Base-by-base conservation (phyloP, 495 filamentous ascomycete species). In the Xylaria curta region DNA sequence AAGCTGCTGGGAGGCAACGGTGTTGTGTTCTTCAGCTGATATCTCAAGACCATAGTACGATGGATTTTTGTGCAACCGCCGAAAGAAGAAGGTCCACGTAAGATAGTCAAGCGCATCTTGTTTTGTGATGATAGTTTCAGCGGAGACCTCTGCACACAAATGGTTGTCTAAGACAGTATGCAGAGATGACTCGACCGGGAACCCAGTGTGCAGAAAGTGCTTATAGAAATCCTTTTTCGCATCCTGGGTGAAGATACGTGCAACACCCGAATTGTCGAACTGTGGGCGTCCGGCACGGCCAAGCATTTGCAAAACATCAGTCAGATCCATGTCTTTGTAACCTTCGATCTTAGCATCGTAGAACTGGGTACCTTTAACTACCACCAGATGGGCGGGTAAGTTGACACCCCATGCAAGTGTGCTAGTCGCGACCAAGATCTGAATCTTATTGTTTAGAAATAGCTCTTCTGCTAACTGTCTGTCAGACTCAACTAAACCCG, bases 141-240 rank as follows among this genome's bases (percentile, higher is more conserved):
- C 93, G 2, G 94, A 97, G 2, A 98, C 91, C 83, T 99, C 96
- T 47, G 96, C 96, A 68, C 93, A 94, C 78, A 99, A 86, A 85
- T 99, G 96, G 84, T 99, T 97, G 81, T 98, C 96, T 4, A 98
- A 85, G 1, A 97, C 96, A 28, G 96, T 97, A 83, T 99, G 96
- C 24, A 99, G 85, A 4, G 94, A 94, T 9, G 94, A 97, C 80
- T 99, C 96, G 31, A 99, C 96, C 0, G 96, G 96, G 81, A 99
- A 99, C 4, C 96, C 96, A 13, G 97, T 98, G 77, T 99, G 96
- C 58, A 99, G 80, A 79, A 99, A 99, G 82, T 99, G 95, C 85
- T 98, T 99, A 83, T 99, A 99, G 82, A 98, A 99, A n/a, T 94
- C 93, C 81, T 99, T 99, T 85, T 98, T 99, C 13, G 94, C 84